Base-by-base conservation (phyloP, 2,329 filamentous ascomycete genomes). In the Xylariaceae sp. region DNA sequence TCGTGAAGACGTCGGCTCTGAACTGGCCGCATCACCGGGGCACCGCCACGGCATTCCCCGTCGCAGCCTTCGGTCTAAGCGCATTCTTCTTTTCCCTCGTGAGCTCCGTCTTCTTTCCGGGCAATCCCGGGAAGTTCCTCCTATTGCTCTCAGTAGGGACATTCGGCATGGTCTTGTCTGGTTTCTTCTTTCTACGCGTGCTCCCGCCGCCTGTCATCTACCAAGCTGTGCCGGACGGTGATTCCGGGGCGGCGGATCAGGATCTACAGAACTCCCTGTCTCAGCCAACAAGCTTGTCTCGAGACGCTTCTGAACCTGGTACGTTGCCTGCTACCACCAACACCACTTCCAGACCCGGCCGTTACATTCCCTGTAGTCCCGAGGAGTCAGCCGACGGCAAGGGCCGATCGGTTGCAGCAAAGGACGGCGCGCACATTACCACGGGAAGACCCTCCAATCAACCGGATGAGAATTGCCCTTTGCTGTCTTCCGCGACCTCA, bases 1-100 rank as follows among this genome's bases (percentile, higher is more conserved):
- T 92, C 7, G 85, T 99, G 71, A 99, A 99, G 72, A 79, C 78
- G 71, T 92, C 89, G 53, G 92, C 92, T 8, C 82, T 94, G 65
- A 97, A 97, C 75, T 97, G 92, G 85, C 93, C 93, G 10, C 84
- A 88, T 60, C 88, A 96, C 72, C 85, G 94, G 64, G 94, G 94
- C 57, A 96, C 93, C 2, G 94, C 94, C 4, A 97, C 94, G 4
- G 92, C 92, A 1, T 94, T 97, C 68, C 93, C 94, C 4, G 76
- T 97, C 58, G 90, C 94, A 58, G 92, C 90, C 2, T 97, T 97
- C 71, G 94, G 94, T 2, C 77, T 99, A 59, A 97, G 92, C 72
- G 94, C 94, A 57, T 94, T 99, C 76, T 96, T 97, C 78, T 99
- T 97, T 76, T 93, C 94, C 0, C 81, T 87, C 2, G 75, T 95